Evolutionary conservation across 2,329 filamentous ascomycete genomes (phyloP).

Genomic region (Alternaria postmessia): DNA sequence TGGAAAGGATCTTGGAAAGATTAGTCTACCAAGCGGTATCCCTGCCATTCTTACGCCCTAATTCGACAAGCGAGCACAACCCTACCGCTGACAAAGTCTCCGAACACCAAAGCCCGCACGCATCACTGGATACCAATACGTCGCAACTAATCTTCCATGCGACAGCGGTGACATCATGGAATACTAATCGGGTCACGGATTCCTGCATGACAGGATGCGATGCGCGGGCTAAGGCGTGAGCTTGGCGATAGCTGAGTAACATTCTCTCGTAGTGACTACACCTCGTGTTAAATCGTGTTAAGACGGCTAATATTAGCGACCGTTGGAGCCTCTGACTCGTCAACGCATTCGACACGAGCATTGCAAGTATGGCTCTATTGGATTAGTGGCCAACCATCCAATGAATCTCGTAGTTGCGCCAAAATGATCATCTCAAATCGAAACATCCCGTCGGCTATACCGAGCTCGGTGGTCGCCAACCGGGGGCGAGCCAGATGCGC

Average conservation of each 20-base stretch:
- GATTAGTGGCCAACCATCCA: conserved; percentile 17
- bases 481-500: conserved; percentile 11
- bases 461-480: conserved; percentile 15
- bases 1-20: conserved; percentile 20
- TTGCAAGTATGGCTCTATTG: conserved; percentile 20
- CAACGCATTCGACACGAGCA: conserved; percentile 20
- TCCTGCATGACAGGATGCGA: conserved; percentile 16
- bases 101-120: conserved; percentile 17
- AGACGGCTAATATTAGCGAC: conserved; percentile 46
- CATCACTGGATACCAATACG: conserved; percentile 31
- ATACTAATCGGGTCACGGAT: conserved; percentile 20
- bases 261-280: conserved; percentile 23
- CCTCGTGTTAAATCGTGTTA: conserved; percentile 41
- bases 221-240: conserved; percentile 24
- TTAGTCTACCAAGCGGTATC: conserved; percentile 11
- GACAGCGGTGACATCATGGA: conserved; percentile 37
- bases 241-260: conserved; percentile 45
- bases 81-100: conserved; percentile 42
- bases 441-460: conserved; percentile 10
- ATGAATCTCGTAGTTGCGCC: conserved; percentile 20
- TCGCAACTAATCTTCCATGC: conserved; percentile 8
- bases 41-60: conserved; percentile 27
- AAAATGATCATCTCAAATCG: conserved; percentile 17
- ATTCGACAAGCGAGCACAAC: conserved; percentile 31
- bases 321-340: conserved; percentile 29